These are phyloP conservation scores for Acmispon strigosus DNA, from an alignment of 306 rosid genomes.

Conservation along the genomic window DNA sequence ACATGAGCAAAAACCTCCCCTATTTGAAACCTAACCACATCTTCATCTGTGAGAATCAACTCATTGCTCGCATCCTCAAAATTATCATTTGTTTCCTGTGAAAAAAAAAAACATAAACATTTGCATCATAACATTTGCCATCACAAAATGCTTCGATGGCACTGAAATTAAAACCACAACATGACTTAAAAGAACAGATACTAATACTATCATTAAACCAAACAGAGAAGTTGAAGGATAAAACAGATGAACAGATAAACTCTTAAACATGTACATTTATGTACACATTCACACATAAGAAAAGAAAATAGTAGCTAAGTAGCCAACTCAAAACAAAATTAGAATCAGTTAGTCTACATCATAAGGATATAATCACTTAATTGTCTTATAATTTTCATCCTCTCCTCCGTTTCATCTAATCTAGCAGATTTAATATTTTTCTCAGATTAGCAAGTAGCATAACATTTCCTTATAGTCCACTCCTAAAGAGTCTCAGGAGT, in stretches of 20 bases:
- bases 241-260: neutral
- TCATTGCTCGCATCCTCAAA: conserved; percentile 89
- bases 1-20: conserved; percentile 95
- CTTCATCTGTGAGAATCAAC: conserved; percentile 91
- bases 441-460: neutral
- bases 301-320: neutral
- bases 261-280: neutral
- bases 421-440: neutral
- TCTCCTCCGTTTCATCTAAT: neutral
- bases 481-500: neutral
- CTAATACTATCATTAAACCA: neutral
- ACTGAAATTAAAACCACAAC: neutral
- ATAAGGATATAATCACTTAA: neutral
- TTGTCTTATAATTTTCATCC: neutral
- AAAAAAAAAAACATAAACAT: neutral
- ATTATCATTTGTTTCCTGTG: conserved; percentile 75
- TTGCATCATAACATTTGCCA: neutral
- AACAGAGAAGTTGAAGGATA: neutral
- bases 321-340: neutral
- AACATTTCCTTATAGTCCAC: neutral
- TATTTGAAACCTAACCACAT: conserved; percentile 73
- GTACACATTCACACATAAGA: neutral
- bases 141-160: conserved; percentile 4
- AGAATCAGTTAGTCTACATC: neutral
- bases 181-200: neutral